Conservation (phyloP, 306 rosid genomes). For the Hippophae rhamnoides region DNA sequence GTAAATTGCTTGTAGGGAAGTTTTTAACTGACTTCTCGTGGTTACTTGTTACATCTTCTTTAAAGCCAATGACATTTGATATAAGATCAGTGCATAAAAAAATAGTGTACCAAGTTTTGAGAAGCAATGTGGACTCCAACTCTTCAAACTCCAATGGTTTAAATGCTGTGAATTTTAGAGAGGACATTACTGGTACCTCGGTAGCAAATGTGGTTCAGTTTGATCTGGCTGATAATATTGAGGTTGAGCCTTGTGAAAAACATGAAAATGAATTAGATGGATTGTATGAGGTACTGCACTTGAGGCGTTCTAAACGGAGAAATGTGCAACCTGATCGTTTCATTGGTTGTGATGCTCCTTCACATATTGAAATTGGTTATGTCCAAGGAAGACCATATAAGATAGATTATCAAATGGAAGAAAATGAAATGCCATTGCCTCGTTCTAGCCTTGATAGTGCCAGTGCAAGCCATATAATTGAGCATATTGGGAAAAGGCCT, state of each 20-base stretch:
- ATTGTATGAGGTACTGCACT: constrained; percentile 26
- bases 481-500: not conserved
- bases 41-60: constrained; percentile 55
- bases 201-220: constrained; percentile 44
- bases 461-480: not conserved
- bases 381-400: constrained; percentile 45
- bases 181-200: constrained; percentile 29
- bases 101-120: constrained; percentile 60
- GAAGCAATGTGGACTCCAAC: constrained; percentile 14
- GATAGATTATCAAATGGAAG: constrained; percentile 26
- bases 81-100: constrained; percentile 59
- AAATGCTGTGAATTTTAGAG: constrained; percentile 44
- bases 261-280: constrained; percentile 23
- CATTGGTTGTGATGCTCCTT: constrained; percentile 41
- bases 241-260: constrained; percentile 13
- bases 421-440: constrained; percentile 55
- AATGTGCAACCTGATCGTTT: constrained; percentile 79
- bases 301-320: constrained; percentile 85
- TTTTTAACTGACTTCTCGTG: constrained; percentile 67
- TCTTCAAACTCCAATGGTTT: constrained; percentile 23
- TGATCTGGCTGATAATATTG: constrained; percentile 20
- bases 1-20: constrained; percentile 61
- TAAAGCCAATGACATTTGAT: constrained; percentile 50
- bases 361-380: constrained; percentile 49
- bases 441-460: constrained; percentile 35